These are phyloP conservation scores for Didymella exigua DNA, from an alignment of 2,329 filamentous ascomycete genomes.

Conservation along the genomic window DNA sequence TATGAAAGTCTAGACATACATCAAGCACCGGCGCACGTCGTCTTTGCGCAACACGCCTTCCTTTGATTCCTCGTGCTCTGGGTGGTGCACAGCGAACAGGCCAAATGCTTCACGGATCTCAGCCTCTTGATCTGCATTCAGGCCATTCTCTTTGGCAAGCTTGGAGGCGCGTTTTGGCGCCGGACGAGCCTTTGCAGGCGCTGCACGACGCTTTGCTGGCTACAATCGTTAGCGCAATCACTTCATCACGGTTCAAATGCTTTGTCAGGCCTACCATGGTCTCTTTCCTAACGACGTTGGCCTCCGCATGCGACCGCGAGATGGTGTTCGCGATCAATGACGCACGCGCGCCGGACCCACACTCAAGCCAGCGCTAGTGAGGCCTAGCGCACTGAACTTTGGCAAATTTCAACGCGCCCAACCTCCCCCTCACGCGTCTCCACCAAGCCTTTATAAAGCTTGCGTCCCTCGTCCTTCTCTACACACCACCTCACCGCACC, in stretches of 20 bases:
- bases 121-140: slow-evolving; percentile 80
- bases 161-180: slow-evolving; percentile 70
- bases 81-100: slow-evolving; percentile 65
- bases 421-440: slow-evolving; percentile 15
- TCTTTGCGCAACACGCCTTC: slow-evolving; percentile 50
- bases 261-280: slow-evolving; percentile 25
- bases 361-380: neutral
- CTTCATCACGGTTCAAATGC: neutral
- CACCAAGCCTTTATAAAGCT: slow-evolving; percentile 8
- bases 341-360: slow-evolving; percentile 18
- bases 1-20: slow-evolving; percentile 51
- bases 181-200: slow-evolving; percentile 26
- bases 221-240: slow-evolving; percentile 8
- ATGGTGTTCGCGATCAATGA: slow-evolving; percentile 25
- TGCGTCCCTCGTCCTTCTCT: slow-evolving; percentile 1
- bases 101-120: slow-evolving; percentile 91
- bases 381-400: slow-evolving; percentile 6
- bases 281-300: neutral
- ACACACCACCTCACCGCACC: slow-evolving; percentile 9
- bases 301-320: slow-evolving; percentile 2
- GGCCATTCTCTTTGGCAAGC: slow-evolving; percentile 88
- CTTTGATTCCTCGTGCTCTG: slow-evolving; percentile 72
- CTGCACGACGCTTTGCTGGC: slow-evolving; percentile 41
- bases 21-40: slow-evolving; percentile 56
- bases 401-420: slow-evolving; percentile 14